phyloP scores from a whole-genome alignment of 2,329 filamentous ascomycete species.

The Trichoderma hamatum region DNA sequence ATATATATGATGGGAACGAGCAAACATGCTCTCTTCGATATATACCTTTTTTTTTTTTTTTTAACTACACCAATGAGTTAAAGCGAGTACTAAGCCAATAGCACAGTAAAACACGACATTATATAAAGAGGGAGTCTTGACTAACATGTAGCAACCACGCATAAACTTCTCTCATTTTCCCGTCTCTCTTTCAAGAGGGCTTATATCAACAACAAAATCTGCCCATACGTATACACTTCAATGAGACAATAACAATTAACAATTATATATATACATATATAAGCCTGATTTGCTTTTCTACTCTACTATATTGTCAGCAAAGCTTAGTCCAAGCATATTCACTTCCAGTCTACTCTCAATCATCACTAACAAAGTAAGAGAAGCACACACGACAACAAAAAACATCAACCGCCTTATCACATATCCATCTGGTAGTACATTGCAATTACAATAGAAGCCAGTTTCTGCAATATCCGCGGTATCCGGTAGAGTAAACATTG shows the following conservation, averaged over 20 bases:
- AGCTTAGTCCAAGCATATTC: neutral
- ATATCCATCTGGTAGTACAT: neutral
- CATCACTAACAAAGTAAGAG: neutral
- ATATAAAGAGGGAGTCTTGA: neutral
- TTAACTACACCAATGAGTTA: too few relatives aligned
- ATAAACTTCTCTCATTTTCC: neutral
- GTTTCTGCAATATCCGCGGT: neutral
- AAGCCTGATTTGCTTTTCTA: neutral
- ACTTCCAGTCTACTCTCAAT: neutral
- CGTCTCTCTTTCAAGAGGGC: neutral
- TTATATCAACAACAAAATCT: neutral
- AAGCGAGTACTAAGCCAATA: too few relatives aligned
- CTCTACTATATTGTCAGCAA: neutral
- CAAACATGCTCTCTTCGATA: too few relatives aligned
- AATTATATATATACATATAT: too few relatives aligned
- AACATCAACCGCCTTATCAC: neutral
- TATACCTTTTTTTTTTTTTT: too few relatives aligned
- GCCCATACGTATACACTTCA: too few relatives aligned
- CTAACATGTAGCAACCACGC: neutral
- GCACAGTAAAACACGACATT: neutral
- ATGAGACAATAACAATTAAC: too few relatives aligned
- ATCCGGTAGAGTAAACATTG: neutral
- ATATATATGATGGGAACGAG: too few relatives aligned
- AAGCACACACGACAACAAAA: neutral
- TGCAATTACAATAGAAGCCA: neutral